A percentile compares a stretch with the other conserved stretches of the same genome.
Evolutionary conservation across 2,329 filamentous ascomycete species (phyloP).

Genomic region (Talaromyces sp.): DNA sequence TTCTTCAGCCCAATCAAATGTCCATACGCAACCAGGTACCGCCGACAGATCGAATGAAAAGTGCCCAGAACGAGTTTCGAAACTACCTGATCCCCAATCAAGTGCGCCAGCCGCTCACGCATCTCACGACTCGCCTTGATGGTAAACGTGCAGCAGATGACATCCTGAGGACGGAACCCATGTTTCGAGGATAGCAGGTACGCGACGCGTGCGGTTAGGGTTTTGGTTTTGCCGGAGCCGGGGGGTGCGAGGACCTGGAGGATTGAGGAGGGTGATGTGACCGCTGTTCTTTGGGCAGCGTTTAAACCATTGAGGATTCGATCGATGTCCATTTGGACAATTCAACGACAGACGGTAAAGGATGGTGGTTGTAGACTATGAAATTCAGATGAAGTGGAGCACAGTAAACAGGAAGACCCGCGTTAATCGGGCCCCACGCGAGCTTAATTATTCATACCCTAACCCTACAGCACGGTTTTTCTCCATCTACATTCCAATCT

Average conservation of each 20-base stretch:
- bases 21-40: slow-evolving; percentile 81
- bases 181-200: slow-evolving; percentile 63
- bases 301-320: slow-evolving; percentile 61
- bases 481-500: background rate
- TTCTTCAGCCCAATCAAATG: slow-evolving; percentile 74
- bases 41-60: slow-evolving; percentile 86
- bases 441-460: background rate
- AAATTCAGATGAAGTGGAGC: background rate
- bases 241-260: slow-evolving; percentile 62
- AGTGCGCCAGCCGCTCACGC: slow-evolving; percentile 76
- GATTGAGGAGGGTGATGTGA: slow-evolving; percentile 58
- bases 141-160: slow-evolving; percentile 95
- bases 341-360: background rate
- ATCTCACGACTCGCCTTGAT: slow-evolving; percentile 93
- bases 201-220: slow-evolving; percentile 84
- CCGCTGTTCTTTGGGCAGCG: slow-evolving; percentile 59
- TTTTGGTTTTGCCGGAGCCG: slow-evolving; percentile 87
- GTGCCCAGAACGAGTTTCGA: slow-evolving; percentile 81
- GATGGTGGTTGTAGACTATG: background rate
- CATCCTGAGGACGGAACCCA: slow-evolving; percentile 73
- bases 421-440: background rate
- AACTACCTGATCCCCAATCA: slow-evolving; percentile 74
- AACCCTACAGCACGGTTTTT: background rate
- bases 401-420: slow-evolving; percentile 4
- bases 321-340: slow-evolving; percentile 52